Conservation (phyloP, 352 stramenopile species). For the Globisporangium cylindrosporum region DNA sequence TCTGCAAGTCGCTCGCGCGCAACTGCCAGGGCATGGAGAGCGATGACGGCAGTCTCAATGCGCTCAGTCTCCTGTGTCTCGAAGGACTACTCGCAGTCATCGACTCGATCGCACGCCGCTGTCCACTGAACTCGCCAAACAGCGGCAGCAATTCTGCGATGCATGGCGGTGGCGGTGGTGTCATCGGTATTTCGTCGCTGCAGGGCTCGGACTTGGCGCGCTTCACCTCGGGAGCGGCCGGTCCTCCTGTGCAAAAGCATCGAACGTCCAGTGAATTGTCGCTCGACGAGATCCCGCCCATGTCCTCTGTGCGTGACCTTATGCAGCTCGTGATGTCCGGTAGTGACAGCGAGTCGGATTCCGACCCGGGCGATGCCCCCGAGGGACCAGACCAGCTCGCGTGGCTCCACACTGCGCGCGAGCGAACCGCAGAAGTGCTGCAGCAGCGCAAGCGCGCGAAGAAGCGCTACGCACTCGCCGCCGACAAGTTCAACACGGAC, state of each 20-base stretch:
- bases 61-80: slow-evolving; percentile 67
- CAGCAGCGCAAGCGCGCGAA: slow-evolving; percentile 92
- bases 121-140: slow-evolving; percentile 46
- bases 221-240: slow-evolving; percentile 41
- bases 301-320: slow-evolving; percentile 78
- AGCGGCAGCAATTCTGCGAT: neutral
- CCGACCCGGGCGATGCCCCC: slow-evolving; percentile 38
- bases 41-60: slow-evolving; percentile 56
- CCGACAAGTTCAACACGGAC: slow-evolving; percentile 94
- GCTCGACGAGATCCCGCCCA: slow-evolving; percentile 78
- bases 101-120: slow-evolving; percentile 89
- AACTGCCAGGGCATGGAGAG: slow-evolving; percentile 80
- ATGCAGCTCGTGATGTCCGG: slow-evolving; percentile 84
- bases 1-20: slow-evolving; percentile 92
- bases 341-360: slow-evolving; percentile 76
- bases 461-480: slow-evolving; percentile 86
- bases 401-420: slow-evolving; percentile 81
- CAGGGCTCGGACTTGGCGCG: slow-evolving; percentile 67
- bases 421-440: slow-evolving; percentile 85
- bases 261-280: slow-evolving; percentile 40
- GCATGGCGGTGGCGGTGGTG: slow-evolving; percentile 18
- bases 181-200: slow-evolving; percentile 37
- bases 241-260: slow-evolving; percentile 16
- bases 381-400: slow-evolving; percentile 47
- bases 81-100: slow-evolving; percentile 93